Base-by-base conservation (phyloP, 2,329 filamentous ascomycete genomes). In the Lecanosticta acicola region DNA sequence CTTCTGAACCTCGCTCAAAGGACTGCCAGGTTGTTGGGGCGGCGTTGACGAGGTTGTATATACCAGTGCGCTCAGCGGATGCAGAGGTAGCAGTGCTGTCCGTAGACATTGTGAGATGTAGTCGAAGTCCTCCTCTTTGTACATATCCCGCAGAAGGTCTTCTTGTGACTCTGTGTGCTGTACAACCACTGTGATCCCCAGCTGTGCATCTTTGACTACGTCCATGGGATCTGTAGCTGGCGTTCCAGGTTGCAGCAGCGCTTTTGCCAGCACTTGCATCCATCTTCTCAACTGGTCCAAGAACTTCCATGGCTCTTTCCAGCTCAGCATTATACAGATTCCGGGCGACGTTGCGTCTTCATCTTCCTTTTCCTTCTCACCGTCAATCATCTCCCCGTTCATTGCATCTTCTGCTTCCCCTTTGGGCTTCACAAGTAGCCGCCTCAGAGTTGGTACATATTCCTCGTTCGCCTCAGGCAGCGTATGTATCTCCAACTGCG, bases 101-200 rank as follows among this genome's bases (percentile, higher is more conserved):
- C 93, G 81, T 61, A 98, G 72, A 65, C 90, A 94, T 64, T 98
- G 93, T 48, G 96, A 76, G 35, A 98, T 87, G 56, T 93, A 90
- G 66, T 98, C 93, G 61, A 98, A 98, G 59, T 94, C 85, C 56
- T 94, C 88, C 67, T 98, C 93, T 68, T 89, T 91, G 89, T 91
- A 98, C 11, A 85, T 82, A 48, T 88, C 90, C 65, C 87, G 88
- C 68, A 97, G 93, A 47, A 98, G 68, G 32, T 81, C 79, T 62
- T 97, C 90, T 66, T 97, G 94, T 66, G 87, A 89, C 68, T 94
- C 87, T 11, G 88, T 89, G 65, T 94, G 93, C 66, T 97, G 90
- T 64, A 91, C 95, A n/a, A 97, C 89, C 7, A 98, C 85, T 61
- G 87, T 94, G 32, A 98, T 72, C 0, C 89, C 88, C 45, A 98